These are phyloP conservation scores for Paracorniculantispora psalliotae DNA, from an alignment of 2,329 filamentous ascomycete species.

Conservation along the genomic window DNA sequence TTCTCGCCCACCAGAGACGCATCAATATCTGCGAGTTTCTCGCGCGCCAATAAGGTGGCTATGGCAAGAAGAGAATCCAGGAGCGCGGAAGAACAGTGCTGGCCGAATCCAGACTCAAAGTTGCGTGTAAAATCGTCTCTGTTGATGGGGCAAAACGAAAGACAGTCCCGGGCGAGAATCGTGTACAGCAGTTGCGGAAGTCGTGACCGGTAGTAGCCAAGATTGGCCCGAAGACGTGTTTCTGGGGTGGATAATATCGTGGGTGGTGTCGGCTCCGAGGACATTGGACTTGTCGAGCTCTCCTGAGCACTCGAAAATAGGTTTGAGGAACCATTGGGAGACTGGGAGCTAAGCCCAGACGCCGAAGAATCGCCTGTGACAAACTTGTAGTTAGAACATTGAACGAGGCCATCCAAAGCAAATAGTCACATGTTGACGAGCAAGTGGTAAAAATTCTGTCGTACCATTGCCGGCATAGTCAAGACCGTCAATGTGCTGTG, in stretches of 20 bases:
- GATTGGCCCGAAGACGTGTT: not conserved
- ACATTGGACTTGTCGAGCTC: not conserved
- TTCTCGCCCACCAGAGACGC: not conserved
- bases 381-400: not conserved
- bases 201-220: not conserved
- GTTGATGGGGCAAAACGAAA: not conserved
- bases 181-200: not conserved
- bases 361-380: not conserved
- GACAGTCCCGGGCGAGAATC: slow-evolving; percentile 1
- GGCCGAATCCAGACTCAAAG: not conserved
- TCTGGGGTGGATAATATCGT: not conserved
- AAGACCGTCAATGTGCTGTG: not conserved
- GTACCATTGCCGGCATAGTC: not conserved
- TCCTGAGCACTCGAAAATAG: not conserved
- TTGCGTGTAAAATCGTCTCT: not conserved
- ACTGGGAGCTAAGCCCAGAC: not conserved
- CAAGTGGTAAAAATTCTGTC: not conserved
- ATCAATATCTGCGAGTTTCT: not conserved
- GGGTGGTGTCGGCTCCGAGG: not conserved
- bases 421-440: not conserved
- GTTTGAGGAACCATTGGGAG: not conserved
- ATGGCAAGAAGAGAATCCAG: not conserved
- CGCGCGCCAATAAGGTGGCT: not conserved
- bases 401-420: not conserved
- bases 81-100: not conserved